Conservation (phyloP, 2,329 filamentous ascomycete species). For the Scedosporium apiospermum region DNA sequence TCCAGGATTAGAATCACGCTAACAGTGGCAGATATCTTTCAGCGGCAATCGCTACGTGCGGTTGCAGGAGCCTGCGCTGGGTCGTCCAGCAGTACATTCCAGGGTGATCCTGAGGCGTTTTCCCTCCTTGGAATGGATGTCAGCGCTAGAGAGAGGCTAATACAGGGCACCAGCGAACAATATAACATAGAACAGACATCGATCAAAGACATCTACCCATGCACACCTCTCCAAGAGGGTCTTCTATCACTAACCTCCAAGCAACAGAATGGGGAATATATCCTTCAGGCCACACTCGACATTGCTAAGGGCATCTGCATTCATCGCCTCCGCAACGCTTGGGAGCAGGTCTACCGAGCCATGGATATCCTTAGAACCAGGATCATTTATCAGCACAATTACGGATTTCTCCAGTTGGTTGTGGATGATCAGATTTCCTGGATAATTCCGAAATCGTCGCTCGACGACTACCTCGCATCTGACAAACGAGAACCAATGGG, state of each 20-base stretch:
- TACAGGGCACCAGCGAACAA: neutral
- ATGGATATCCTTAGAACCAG: neutral
- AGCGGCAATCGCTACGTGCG: no score
- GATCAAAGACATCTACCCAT: conserved; percentile 10
- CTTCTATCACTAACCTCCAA: conserved; percentile 14
- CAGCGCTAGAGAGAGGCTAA: no score
- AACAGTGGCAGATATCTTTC: conserved; percentile 5
- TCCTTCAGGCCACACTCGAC: neutral
- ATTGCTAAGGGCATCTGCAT: neutral
- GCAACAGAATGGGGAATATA: conserved; percentile 11
- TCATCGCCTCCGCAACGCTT: neutral
- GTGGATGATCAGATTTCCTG: no score
- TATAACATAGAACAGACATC: neutral
- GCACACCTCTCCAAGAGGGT: conserved; percentile 13
- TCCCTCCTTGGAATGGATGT: neutral
- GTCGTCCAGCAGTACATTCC: no score
- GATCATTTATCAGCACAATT: neutral
- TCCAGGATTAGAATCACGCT: conserved; percentile 7
- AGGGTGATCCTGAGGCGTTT: neutral
- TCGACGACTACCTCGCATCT: no score
- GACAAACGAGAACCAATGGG: no score
- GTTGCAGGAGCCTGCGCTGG: no score
- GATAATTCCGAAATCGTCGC: no score
- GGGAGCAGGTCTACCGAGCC: neutral
- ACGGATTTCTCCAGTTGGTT: neutral